These are phyloP conservation scores for Colletotrichum chrysophilum DNA, from an alignment of 2,329 filamentous ascomycete species.

Conservation along the genomic window DNA sequence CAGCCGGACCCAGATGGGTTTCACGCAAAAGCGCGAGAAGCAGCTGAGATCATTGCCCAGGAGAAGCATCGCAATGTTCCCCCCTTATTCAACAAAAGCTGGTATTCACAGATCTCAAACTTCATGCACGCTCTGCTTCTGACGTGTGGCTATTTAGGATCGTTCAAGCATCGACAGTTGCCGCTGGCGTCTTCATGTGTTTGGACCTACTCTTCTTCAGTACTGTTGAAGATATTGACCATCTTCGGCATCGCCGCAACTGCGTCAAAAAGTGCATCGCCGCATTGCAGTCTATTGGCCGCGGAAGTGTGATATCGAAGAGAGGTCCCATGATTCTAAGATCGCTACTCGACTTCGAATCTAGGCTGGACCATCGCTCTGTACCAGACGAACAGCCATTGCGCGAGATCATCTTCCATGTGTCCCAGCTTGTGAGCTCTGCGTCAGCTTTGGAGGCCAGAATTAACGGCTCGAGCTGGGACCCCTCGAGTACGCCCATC, in stretches of 20 bases:
- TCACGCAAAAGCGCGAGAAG: neutral
- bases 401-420: neutral
- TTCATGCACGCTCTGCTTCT: neutral
- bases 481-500: no score
- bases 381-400: neutral
- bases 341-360: neutral
- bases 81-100: neutral
- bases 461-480: neutral
- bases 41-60: neutral
- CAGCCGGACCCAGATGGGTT: neutral
- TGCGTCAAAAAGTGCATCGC: neutral
- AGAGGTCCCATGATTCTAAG: neutral
- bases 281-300: neutral
- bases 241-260: neutral
- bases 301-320: neutral
- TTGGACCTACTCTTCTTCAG: neutral
- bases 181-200: neutral
- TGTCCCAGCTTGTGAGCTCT: neutral
- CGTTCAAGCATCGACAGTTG: neutral
- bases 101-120: neutral
- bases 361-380: neutral
- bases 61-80: neutral
- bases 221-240: neutral
- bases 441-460: neutral
- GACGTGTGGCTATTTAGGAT: neutral